phyloP scores from a whole-genome alignment of 345 rosid genomes.

The Ceriops decandra region DNA sequence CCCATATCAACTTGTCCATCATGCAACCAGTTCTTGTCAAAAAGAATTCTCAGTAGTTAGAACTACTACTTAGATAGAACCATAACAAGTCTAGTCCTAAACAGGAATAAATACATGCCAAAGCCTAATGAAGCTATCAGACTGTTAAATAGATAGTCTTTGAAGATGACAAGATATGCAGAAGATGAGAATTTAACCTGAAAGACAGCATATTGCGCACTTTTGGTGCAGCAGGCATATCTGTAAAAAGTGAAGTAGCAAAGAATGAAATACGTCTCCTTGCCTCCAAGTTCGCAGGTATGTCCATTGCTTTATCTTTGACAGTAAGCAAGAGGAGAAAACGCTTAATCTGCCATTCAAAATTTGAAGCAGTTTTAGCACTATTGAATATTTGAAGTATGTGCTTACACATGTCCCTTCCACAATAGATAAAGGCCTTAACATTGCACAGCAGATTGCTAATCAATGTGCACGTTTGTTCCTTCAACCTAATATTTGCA shows the following conservation, averaged over 20 bases:
- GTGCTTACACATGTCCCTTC: background rate
- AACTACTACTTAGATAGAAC: too few relatives aligned
- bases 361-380: conserved; percentile 23
- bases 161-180: background rate
- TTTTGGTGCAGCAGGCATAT: conserved; percentile 86
- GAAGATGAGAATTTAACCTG: conserved; percentile 53
- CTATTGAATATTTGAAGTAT: background rate
- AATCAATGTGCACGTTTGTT: background rate
- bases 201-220: conserved; percentile 86
- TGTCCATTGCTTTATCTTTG: conserved; percentile 84
- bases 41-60: too few relatives aligned
- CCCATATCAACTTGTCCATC: too few relatives aligned
- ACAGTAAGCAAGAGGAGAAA: conserved; percentile 67
- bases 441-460: background rate
- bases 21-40: too few relatives aligned
- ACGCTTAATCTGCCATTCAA: conserved; percentile 64
- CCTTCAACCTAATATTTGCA: background rate
- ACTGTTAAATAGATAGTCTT: too few relatives aligned
- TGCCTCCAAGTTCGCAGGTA: conserved; percentile 85
- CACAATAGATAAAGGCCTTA: background rate
- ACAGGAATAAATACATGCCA: too few relatives aligned
- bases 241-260: conserved; percentile 93
- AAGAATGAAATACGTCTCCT: conserved; percentile 84
- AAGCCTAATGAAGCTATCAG: too few relatives aligned
- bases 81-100: too few relatives aligned